A percentile compares a stretch with the other conserved stretches of the same genome.
Conservation (phyloP, 768 basidiomycete genomes). For the Lactifluus hygrophoroides region DNA sequence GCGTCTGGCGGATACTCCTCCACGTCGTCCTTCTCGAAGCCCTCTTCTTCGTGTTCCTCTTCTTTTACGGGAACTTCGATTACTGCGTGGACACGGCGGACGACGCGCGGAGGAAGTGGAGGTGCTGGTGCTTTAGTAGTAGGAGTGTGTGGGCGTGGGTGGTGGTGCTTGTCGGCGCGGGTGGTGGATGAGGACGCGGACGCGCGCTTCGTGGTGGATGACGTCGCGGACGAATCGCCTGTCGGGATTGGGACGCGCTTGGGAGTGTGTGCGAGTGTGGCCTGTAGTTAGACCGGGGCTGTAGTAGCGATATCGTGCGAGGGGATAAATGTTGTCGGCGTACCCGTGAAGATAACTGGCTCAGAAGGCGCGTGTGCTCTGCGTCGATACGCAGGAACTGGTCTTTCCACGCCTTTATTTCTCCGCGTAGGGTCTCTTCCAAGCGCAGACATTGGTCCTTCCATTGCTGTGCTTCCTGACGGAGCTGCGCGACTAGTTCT, state of each 20-base stretch:
- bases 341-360: slow-evolving; percentile 34
- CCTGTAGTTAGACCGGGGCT: slow-evolving; percentile 7
- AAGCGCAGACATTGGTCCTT: slow-evolving; percentile 52
- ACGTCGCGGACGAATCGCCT: slow-evolving; percentile 19
- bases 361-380: slow-evolving; percentile 50
- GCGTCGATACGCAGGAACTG: slow-evolving; percentile 69
- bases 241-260: slow-evolving; percentile 14
- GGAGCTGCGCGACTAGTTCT: slow-evolving; percentile 52
- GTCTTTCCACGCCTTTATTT: slow-evolving; percentile 69
- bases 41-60: slow-evolving; percentile 48
- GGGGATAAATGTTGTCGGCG: background rate
- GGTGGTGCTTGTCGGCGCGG: slow-evolving; percentile 2
- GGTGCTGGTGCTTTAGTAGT: background rate
- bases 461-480: slow-evolving; percentile 61
- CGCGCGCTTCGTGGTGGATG: slow-evolving; percentile 22
- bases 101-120: slow-evolving; percentile 34
- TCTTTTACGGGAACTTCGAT: slow-evolving; percentile 54
- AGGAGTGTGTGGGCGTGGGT: background rate
- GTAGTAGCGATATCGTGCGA: background rate
- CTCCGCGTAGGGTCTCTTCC: slow-evolving; percentile 38
- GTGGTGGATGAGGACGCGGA: slow-evolving; percentile 15
- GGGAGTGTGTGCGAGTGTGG: slow-evolving; percentile 21
- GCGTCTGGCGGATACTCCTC: background rate
- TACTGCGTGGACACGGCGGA: slow-evolving; percentile 57
- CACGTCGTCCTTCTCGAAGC: slow-evolving; percentile 12